A percentile compares a stretch with the other conserved stretches of the same genome.
phyloP scores from a whole-genome alignment of 148 eudicot species.

The Rheum nobile region DNA sequence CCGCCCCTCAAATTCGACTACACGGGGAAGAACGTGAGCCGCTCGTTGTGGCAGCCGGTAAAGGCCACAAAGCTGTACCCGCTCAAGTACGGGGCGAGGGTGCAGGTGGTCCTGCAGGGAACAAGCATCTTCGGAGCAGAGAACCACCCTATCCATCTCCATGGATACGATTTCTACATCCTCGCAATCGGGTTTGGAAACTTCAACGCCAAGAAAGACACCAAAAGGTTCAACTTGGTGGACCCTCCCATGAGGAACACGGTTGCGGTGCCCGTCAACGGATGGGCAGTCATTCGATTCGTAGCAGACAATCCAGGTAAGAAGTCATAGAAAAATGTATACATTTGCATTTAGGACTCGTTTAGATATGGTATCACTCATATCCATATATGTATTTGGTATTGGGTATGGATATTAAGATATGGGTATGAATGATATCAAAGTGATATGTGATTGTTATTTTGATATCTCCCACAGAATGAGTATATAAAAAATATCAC shows the following conservation, averaged over 20 bases:
- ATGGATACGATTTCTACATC: constrained; percentile 87
- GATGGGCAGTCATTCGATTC: constrained; percentile 84
- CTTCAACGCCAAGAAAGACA: constrained; percentile 48
- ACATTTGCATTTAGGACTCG: no score
- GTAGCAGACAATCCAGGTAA: constrained; percentile 95
- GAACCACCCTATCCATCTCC: constrained; percentile 91
- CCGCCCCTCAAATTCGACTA: constrained; percentile 70
- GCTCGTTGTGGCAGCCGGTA: constrained; percentile 67
- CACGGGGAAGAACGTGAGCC: constrained; percentile 72
- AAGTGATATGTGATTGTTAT: no score
- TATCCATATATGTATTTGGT: no score
- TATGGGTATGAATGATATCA: no score
- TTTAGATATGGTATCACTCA: no score
- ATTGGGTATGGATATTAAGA: no score
- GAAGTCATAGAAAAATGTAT: not conserved
- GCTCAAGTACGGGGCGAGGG: constrained; percentile 59
- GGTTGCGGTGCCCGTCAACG: constrained; percentile 65
- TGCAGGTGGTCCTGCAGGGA: constrained; percentile 75
- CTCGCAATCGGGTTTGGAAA: constrained; percentile 76
- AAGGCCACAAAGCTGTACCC: constrained; percentile 45
- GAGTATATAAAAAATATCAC: no score
- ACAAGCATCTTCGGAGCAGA: constrained; percentile 65
- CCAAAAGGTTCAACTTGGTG: constrained; percentile 64
- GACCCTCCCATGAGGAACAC: constrained; percentile 91
- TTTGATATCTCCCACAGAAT: no score